A percentile compares a stretch with the other conserved stretches of the same genome.
phyloP scores from a whole-genome alignment of 768 basidiomycete species.

The Inosperma sp. region DNA sequence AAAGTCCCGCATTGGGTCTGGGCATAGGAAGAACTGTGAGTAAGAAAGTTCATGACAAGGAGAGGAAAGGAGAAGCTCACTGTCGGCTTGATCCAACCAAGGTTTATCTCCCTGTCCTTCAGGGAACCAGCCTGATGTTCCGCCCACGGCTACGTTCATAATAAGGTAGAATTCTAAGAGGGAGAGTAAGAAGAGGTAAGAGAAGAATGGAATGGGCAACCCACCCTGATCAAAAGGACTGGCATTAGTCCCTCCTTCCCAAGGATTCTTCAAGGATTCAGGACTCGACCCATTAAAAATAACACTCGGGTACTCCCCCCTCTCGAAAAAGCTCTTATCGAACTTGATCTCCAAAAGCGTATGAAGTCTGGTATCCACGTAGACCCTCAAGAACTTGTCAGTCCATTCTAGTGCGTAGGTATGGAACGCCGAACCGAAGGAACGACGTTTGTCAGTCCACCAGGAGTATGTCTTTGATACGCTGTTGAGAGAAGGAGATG shows the following conservation, averaged over 20 bases:
- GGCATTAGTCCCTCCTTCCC: too few species aligned
- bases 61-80: conserved; percentile 30
- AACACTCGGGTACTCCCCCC: too few species aligned
- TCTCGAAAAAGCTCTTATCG: too few species aligned
- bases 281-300: too few species aligned
- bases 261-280: too few species aligned
- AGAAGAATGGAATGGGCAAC: too few species aligned
- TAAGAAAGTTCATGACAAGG: neutral
- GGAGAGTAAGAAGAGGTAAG: too few species aligned
- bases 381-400: conserved; percentile 57
- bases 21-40: conserved; percentile 1
- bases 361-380: neutral
- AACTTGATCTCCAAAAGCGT: too few species aligned
- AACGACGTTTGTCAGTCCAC: conserved; percentile 63
- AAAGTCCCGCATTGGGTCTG: conserved; percentile 64
- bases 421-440: conserved; percentile 67
- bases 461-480: conserved; percentile 70
- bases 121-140: conserved; percentile 88
- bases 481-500: conserved; percentile 52
- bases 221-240: too few species aligned
- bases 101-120: conserved; percentile 78
- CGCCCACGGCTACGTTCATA: conserved; percentile 75
- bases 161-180: conserved; percentile 81
- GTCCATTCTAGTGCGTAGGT: conserved; percentile 85
- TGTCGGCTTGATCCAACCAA: conserved; percentile 61